These are phyloP conservation scores for Tuber magnatum DNA, from an alignment of 495 filamentous ascomycete species.

Conservation along the genomic window DNA sequence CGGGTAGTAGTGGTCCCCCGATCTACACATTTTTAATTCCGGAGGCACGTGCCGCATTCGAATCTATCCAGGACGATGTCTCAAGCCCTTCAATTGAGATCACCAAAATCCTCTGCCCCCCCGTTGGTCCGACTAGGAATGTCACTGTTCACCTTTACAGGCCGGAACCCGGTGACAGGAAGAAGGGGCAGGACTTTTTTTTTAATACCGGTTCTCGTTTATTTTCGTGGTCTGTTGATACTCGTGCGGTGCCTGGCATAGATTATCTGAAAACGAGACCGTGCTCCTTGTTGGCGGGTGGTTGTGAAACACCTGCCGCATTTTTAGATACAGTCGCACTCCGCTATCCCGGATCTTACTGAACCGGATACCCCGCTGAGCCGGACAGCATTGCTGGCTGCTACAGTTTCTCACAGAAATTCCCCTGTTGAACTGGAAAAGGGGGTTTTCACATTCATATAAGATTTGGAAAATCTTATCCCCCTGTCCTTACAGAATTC, in stretches of 20 bases:
- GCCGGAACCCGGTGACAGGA: constrained; percentile 1
- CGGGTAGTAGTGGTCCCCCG: background rate
- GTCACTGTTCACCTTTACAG: constrained; percentile 27
- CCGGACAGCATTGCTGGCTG: no score
- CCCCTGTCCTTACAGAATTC: no score
- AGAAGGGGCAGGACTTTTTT: constrained; percentile 2
- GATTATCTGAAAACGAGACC: no score
- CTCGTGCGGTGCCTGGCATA: background rate
- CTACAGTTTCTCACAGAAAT: no score
- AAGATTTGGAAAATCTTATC: no score
- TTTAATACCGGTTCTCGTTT: constrained; percentile 16
- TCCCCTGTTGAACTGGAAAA: no score
- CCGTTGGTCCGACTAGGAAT: constrained; percentile 17
- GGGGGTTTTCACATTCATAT: no score
- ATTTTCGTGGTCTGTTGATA: constrained; percentile 24
- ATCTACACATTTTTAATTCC: constrained; percentile 24
- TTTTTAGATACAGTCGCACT: no score
- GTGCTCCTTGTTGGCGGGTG: no score
- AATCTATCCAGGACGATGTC: constrained; percentile 3
- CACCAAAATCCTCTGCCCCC: constrained; percentile 24
- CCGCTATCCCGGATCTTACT: no score
- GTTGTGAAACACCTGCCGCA: no score
- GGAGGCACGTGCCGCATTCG: constrained; percentile 28
- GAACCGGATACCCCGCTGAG: no score
- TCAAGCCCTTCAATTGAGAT: constrained; percentile 18